A percentile compares a stretch with the other conserved stretches of the same genome.
Conservation (phyloP, 768 basidiomycete species). For the Botryobasidium botryosum region DNA sequence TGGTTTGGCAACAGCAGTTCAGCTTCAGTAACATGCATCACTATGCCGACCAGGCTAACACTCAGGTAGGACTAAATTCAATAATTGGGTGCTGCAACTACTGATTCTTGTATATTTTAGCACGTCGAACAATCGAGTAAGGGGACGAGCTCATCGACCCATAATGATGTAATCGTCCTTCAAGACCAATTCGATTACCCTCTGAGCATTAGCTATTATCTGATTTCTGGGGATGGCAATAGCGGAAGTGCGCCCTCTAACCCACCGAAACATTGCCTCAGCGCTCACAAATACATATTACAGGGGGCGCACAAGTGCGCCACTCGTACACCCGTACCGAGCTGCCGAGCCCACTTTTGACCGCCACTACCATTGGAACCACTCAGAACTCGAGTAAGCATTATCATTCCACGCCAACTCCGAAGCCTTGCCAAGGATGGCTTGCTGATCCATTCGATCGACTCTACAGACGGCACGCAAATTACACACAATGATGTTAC, state of each 20-base stretch:
- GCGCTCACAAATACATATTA: neutral
- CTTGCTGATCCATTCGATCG: neutral
- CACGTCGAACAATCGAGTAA: constrained; percentile 33
- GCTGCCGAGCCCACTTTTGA: constrained; percentile 39
- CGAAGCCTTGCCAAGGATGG: constrained; percentile 2
- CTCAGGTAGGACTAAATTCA: constrained; percentile 24
- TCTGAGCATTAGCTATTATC: constrained; percentile 26
- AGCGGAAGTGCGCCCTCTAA: constrained; percentile 23
- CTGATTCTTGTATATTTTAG: constrained; percentile 18
- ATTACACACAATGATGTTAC: constrained; percentile 33
- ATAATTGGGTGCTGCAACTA: no score
- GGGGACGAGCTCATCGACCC: constrained; percentile 32
- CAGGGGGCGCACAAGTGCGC: constrained; percentile 27
- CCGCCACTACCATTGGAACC: constrained; percentile 39
- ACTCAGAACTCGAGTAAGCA: constrained; percentile 37
- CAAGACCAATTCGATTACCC: constrained; percentile 41
- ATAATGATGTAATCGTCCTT: constrained; percentile 29
- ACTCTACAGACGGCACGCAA: constrained; percentile 29
- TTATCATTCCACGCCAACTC: neutral
- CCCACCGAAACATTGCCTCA: neutral
- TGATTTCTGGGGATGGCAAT: constrained; percentile 18
- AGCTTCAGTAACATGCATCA: constrained; percentile 45
- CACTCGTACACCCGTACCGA: constrained; percentile 50
- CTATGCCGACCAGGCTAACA: constrained; percentile 31
- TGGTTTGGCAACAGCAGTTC: constrained; percentile 45